These are phyloP conservation scores for Salvia splendens DNA, from an alignment of 257 asterid species.

Conservation along the genomic window DNA sequence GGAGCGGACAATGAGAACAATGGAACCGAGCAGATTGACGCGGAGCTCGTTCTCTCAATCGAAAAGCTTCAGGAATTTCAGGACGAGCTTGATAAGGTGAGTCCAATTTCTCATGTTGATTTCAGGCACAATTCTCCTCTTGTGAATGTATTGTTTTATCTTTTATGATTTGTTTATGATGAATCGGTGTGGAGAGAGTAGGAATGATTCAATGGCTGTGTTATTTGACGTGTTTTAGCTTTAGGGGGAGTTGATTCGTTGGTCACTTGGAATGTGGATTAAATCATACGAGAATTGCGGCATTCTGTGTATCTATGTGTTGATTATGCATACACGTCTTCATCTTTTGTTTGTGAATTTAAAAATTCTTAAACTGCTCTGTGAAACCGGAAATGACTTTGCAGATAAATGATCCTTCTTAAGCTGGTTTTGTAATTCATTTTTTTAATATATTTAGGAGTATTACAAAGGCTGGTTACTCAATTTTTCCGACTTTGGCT, in stretches of 20 bases:
- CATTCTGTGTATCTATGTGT: no score
- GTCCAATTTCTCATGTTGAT: not conserved
- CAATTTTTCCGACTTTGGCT: not conserved
- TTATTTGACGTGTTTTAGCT: not conserved
- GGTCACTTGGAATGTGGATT: slow-evolving; percentile 15
- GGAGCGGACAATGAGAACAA: slow-evolving; percentile 50
- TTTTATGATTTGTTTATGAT: not conserved
- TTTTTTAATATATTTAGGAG: no score
- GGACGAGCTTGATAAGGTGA: slow-evolving; percentile 83
- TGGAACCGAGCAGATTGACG: slow-evolving; percentile 51
- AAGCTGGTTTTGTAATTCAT: no score
- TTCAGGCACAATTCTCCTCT: no score
- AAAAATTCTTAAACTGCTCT: no score
- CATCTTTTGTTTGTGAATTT: no score
- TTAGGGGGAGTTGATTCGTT: slow-evolving; percentile 6
- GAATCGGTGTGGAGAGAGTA: not conserved
- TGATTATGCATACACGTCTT: no score
- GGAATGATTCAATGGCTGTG: slow-evolving; percentile 9
- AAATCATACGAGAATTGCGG: not conserved
- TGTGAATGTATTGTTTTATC: no score
- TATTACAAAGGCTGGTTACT: no score
- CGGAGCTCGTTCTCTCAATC: slow-evolving; percentile 62
- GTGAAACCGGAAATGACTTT: no score
- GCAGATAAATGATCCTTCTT: no score
- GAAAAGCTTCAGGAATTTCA: slow-evolving; percentile 86